Conservation (phyloP, 192 early-diverging fungal genomes). For the Mortierella alpina region DNA sequence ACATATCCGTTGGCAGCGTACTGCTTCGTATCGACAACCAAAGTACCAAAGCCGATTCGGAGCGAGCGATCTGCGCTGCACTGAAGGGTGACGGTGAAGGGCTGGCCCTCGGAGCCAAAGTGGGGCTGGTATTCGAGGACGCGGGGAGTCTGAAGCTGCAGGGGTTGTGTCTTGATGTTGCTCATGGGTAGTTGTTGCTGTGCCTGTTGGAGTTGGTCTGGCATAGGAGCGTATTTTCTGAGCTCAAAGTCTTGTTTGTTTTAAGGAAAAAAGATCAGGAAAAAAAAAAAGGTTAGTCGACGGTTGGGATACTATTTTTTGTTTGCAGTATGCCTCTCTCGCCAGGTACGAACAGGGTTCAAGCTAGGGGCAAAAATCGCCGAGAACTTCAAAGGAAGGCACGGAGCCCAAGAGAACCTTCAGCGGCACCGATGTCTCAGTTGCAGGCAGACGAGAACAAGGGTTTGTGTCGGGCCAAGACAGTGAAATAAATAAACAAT, state of each 20-base stretch:
- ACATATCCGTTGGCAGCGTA: conserved; percentile 55
- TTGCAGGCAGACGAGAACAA: too few species aligned
- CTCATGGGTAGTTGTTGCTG: conserved; percentile 16
- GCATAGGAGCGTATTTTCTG: conserved; percentile 48
- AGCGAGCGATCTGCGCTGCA: conserved; percentile 32
- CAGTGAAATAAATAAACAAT: too few species aligned
- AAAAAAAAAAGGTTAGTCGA: conserved; percentile 4
- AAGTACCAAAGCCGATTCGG: conserved; percentile 61
- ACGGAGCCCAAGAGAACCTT: too few species aligned
- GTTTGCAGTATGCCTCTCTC: too few species aligned
- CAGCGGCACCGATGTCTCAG: too few species aligned
- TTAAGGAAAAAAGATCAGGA: not conserved
- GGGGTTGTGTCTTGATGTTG: conserved; percentile 20
- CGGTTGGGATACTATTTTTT: not conserved
- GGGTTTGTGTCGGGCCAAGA: not conserved
- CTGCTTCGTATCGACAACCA: conserved; percentile 63
- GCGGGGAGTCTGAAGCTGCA: conserved; percentile 39
- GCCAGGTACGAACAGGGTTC: too few species aligned
- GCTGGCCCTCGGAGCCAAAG: conserved; percentile 44
- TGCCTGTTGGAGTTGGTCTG: conserved; percentile 30
- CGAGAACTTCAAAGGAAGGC: too few species aligned
- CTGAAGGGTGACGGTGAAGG: conserved; percentile 54
- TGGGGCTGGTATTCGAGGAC: conserved; percentile 58
- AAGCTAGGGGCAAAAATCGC: too few species aligned
- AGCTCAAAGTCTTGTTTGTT: conserved; percentile 44